Percentiles rank a stretch among this genome's conserved stretches.
phyloP scores from a whole-genome alignment of 2,329 filamentous ascomycete genomes.

The Pseudogymnoascus sp. region DNA sequence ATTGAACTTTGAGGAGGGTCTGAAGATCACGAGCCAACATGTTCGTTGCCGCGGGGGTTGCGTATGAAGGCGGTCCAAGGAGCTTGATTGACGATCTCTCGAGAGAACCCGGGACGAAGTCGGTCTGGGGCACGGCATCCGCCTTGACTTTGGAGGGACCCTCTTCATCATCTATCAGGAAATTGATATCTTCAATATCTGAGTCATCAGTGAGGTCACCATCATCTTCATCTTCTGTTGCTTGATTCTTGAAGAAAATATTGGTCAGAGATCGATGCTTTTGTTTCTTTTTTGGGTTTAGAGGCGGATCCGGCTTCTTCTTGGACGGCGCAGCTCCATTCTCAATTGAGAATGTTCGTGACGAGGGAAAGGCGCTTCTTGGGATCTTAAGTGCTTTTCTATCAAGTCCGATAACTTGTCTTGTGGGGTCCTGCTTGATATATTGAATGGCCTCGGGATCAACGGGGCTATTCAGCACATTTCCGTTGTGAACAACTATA shows the following conservation, averaged over 20 bases:
- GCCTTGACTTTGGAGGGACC: conserved; percentile 4
- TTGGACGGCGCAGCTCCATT: conserved; percentile 4
- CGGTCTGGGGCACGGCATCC: conserved; percentile 31
- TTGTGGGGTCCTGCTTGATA: conserved; percentile 17
- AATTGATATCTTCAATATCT: conserved; percentile 7
- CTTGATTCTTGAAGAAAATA: not conserved
- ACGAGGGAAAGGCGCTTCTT: conserved; percentile 20
- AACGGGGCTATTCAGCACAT: not conserved
- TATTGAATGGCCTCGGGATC: not conserved
- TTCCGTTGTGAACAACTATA: not conserved
- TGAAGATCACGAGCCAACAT: conserved; percentile 59
- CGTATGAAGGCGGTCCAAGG: conserved; percentile 59
- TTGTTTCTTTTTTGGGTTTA: conserved; percentile 15
- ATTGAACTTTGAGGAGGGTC: conserved; percentile 57
- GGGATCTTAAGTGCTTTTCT: conserved; percentile 12
- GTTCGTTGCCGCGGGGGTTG: conserved; percentile 53
- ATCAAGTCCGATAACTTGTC: conserved; percentile 18
- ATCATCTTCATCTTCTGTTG: not conserved
- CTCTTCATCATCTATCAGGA: not conserved
- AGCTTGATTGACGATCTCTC: conserved; percentile 55
- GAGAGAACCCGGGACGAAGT: conserved; percentile 63
- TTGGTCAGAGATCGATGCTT: conserved; percentile 12
- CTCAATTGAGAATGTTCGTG: not conserved
- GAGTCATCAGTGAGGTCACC: not conserved
- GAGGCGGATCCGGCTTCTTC: not conserved